phyloP scores from a whole-genome alignment of 208 protist genomes.

The Crithidia fasciculata region DNA sequence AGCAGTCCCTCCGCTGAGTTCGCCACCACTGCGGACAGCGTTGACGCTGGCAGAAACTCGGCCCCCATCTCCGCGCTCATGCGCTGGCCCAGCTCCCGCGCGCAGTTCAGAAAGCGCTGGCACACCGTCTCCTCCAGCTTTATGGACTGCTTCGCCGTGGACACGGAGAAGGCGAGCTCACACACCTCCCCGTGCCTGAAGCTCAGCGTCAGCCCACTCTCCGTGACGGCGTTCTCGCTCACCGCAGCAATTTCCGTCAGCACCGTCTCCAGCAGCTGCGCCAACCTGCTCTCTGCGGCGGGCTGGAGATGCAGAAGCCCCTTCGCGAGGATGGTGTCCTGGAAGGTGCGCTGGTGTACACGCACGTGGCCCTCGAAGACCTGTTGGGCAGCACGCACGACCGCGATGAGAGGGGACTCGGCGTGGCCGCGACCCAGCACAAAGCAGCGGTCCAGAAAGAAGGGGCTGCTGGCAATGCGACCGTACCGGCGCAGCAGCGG shows the following conservation, averaged over 20 bases:
- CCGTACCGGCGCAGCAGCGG: conserved; percentile 1
- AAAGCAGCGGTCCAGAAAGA: conserved; percentile 21
- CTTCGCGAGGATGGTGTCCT: conserved; percentile 2
- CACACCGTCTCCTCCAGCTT: conserved; percentile 29
- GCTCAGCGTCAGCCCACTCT: conserved; percentile 13
- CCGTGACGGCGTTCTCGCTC: conserved; percentile 9
- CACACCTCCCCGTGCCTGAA: conserved; percentile 9
- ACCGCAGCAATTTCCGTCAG: conserved; percentile 27
- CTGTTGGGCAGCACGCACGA: conserved; percentile 39
- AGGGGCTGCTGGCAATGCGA: conserved; percentile 3
- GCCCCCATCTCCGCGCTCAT: conserved; percentile 21
- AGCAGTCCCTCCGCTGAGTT: conserved; percentile 23
- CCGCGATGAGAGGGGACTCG: conserved; percentile 14
- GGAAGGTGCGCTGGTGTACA: conserved; percentile 23
- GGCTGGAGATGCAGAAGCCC: conserved; percentile 14
- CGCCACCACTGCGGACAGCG: neutral
- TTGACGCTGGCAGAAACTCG: conserved; percentile 5
- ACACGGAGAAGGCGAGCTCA: conserved; percentile 21
- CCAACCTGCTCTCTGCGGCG: neutral
- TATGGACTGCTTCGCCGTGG: conserved; percentile 6
- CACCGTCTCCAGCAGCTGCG: conserved; percentile 19
- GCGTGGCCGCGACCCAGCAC: conserved; percentile 24
- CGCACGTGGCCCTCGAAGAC: conserved; percentile 50
- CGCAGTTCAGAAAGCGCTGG: conserved; percentile 19
- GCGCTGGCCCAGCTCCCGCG: conserved; percentile 17